Percentiles rank a stretch among this genome's conserved stretches.
These are phyloP conservation scores for Calocybe indica DNA, from an alignment of 768 basidiomycete genomes.

Conservation along the genomic window DNA sequence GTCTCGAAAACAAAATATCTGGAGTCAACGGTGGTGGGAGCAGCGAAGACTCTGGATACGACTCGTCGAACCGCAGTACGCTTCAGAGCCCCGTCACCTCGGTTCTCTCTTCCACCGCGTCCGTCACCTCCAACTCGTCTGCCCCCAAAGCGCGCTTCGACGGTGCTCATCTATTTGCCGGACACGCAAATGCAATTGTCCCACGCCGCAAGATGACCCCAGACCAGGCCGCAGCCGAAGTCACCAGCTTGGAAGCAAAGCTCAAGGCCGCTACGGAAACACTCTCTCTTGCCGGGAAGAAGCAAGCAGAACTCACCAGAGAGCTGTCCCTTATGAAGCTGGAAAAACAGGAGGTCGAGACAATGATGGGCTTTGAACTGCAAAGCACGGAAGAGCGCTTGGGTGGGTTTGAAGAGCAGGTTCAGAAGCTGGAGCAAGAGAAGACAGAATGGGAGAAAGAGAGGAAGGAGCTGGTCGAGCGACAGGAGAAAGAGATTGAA, in stretches of 20 bases:
- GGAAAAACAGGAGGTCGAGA: slow-evolving; percentile 69
- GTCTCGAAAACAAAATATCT: slow-evolving; percentile 51
- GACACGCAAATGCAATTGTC: slow-evolving; percentile 63
- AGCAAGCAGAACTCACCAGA: slow-evolving; percentile 54
- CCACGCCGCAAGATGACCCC: slow-evolving; percentile 41
- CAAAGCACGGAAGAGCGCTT: slow-evolving; percentile 65
- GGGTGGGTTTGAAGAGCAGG: slow-evolving; percentile 46
- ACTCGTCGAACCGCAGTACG: slow-evolving; percentile 45
- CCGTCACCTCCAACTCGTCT: slow-evolving; percentile 21
- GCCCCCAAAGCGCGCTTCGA: slow-evolving; percentile 61
- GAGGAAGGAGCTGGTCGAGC: slow-evolving; percentile 33
- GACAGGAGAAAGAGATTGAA: slow-evolving; percentile 24
- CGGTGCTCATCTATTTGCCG: slow-evolving; percentile 81
- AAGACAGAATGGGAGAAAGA: slow-evolving; percentile 47
- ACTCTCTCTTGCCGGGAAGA: slow-evolving; percentile 50
- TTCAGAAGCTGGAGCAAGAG: slow-evolving; percentile 47
- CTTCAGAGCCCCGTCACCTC: slow-evolving; percentile 44
- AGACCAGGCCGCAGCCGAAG: slow-evolving; percentile 37
- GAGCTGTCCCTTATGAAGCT: slow-evolving; percentile 56
- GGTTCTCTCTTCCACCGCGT: slow-evolving; percentile 28
- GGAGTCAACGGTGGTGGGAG: slow-evolving; percentile 18
- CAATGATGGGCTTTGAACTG: slow-evolving; percentile 57
- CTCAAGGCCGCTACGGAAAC: slow-evolving; percentile 56
- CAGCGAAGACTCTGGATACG: slow-evolving; percentile 45
- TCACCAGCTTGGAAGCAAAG: slow-evolving; percentile 55